phyloP scores from a whole-genome alignment of 345 rosid species.

The Dimocarpus longan region DNA sequence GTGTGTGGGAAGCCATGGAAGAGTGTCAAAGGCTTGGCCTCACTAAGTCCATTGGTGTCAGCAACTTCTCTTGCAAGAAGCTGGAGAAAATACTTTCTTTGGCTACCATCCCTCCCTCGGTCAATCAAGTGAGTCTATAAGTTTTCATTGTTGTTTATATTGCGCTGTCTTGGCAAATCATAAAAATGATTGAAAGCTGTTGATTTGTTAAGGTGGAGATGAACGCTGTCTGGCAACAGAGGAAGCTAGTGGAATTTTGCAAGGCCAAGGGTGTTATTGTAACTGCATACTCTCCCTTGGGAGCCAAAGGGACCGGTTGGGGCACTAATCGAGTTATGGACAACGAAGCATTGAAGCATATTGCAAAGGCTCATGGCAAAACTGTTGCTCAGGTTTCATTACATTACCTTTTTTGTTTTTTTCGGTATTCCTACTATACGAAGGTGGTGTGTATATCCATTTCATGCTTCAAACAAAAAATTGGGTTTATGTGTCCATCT shows the following conservation, averaged over 20 bases:
- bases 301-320: conserved; percentile 24
- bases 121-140: conserved; percentile 23
- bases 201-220: conserved; percentile 25
- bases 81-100: conserved; percentile 6
- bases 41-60: conserved; percentile 20
- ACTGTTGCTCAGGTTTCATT: conserved; percentile 29
- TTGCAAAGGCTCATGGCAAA: conserved; percentile 29
- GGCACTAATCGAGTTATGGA: conserved; percentile 28
- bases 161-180: not conserved
- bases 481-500: no score
- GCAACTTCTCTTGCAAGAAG: conserved; percentile 31
- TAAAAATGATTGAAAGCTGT: not conserved
- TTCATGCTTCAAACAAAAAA: not conserved
- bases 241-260: conserved; percentile 23
- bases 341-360: conserved; percentile 15
- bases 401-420: not conserved
- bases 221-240: conserved; percentile 27
- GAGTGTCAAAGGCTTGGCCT: conserved; percentile 29
- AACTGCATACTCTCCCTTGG: conserved; percentile 28
- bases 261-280: not conserved
- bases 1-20: conserved; percentile 32
- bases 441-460: not conserved
- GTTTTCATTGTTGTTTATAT: not conserved
- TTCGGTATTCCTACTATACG: no score
- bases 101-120: conserved; percentile 25